Evolutionary conservation across 495 filamentous ascomycete genomes (phyloP).

Genomic region (Penicillium desertorum): DNA sequence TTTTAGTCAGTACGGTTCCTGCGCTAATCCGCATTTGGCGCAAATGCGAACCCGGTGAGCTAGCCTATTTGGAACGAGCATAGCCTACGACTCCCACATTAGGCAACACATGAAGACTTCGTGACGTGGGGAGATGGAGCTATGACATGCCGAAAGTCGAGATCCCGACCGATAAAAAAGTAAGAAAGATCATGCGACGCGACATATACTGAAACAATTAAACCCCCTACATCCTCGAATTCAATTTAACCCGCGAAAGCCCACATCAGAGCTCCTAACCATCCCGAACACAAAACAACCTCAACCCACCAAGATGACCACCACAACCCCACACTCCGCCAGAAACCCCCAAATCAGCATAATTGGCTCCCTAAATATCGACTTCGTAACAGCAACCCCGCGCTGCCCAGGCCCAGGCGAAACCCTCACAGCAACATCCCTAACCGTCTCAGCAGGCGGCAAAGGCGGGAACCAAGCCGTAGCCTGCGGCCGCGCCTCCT

Average conservation of each 20-base stretch:
- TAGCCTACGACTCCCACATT: slow-evolving; percentile 15
- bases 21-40: neutral
- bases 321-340: neutral
- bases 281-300: neutral
- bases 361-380: slow-evolving; percentile 31
- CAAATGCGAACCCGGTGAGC: neutral
- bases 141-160: neutral
- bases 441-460: slow-evolving; percentile 27
- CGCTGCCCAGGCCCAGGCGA: slow-evolving; percentile 27
- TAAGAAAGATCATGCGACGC: neutral
- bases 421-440: slow-evolving; percentile 31
- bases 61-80: slow-evolving; percentile 2
- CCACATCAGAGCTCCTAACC: neutral
- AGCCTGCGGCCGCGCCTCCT: slow-evolving; percentile 29
- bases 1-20: neutral
- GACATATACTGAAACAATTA: neutral
- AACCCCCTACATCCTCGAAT: neutral
- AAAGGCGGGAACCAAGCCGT: slow-evolving; percentile 34
- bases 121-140: neutral
- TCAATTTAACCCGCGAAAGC: neutral
- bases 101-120: neutral
- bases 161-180: slow-evolving; percentile 3
- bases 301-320: slow-evolving; percentile 9
- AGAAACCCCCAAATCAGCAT: slow-evolving; percentile 21
- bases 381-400: slow-evolving; percentile 30